These are phyloP conservation scores for Draba incana DNA, from an alignment of 345 rosid species.

Conservation along the genomic window DNA sequence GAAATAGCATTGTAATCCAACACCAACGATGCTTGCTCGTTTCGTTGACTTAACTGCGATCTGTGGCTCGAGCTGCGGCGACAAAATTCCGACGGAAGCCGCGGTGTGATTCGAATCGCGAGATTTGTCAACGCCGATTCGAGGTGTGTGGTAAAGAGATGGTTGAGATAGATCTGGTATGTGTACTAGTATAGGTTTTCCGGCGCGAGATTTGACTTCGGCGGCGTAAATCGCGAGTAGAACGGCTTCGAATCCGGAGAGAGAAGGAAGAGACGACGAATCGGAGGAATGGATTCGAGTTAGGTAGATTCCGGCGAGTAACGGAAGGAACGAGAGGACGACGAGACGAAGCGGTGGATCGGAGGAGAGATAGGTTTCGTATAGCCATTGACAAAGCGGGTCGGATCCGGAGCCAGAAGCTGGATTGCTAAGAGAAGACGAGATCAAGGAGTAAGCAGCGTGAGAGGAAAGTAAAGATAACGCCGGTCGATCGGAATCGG, in stretches of 20 bases:
- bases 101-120: constrained; percentile 34
- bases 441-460: constrained; percentile 62
- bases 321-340: constrained; percentile 83
- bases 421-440: constrained; percentile 54
- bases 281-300: constrained; percentile 74
- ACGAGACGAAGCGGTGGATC: constrained; percentile 84
- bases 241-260: constrained; percentile 93
- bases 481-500: constrained; percentile 93
- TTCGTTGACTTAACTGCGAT: constrained; percentile 82
- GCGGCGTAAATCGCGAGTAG: constrained; percentile 84
- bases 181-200: constrained; percentile 70
- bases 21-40: constrained; percentile 68
- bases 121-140: constrained; percentile 48
- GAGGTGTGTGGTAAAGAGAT: constrained; percentile 83
- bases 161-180: constrained; percentile 90
- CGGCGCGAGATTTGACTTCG: constrained; percentile 78
- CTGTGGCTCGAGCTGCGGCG: constrained; percentile 77
- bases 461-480: constrained; percentile 82
- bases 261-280: constrained; percentile 66
- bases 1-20: constrained; percentile 71
- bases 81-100: constrained; percentile 54
- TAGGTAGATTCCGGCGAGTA: constrained; percentile 69
- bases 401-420: constrained; percentile 86
- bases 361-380: constrained; percentile 82
- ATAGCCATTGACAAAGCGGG: constrained; percentile 95